These are phyloP conservation scores for Trichopus zeylanicus DNA, from an alignment of 116 monocot species.

Conservation along the genomic window DNA sequence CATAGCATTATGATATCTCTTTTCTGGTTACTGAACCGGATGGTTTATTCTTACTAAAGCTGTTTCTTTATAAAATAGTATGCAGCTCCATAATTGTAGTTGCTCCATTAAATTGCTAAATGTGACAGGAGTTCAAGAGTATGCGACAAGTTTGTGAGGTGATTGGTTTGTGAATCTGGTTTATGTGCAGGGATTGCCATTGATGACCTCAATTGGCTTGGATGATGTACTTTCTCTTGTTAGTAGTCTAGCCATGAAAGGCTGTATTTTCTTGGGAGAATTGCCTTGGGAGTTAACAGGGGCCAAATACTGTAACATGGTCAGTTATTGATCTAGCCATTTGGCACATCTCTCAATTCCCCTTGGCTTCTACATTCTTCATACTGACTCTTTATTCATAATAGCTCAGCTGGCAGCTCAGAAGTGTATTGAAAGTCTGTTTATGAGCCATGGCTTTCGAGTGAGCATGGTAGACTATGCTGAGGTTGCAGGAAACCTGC, in stretches of 20 bases:
- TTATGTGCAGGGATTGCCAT: slow-evolving; percentile 63
- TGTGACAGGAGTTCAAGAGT: background rate
- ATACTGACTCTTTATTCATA: background rate
- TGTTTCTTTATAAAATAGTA: too few relatives aligned
- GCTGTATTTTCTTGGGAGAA: slow-evolving; percentile 69
- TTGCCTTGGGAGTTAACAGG: slow-evolving; percentile 34
- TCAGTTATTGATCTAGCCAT: background rate
- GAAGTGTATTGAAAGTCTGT: slow-evolving; percentile 38
- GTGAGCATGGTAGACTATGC: slow-evolving; percentile 33
- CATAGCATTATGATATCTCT: background rate
- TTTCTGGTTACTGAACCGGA: background rate
- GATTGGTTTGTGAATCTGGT: background rate
- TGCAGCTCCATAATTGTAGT: background rate
- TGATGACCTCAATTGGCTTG: slow-evolving; percentile 30
- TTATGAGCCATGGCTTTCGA: slow-evolving; percentile 61
- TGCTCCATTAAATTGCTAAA: background rate
- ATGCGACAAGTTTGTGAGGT: background rate
- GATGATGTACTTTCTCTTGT: slow-evolving; percentile 45
- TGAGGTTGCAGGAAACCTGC: slow-evolving; percentile 39
- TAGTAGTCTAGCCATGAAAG: slow-evolving; percentile 78
- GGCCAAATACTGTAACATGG: slow-evolving; percentile 22
- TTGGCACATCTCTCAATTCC: background rate
- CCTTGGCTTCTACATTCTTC: background rate
- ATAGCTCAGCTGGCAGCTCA: slow-evolving; percentile 20
- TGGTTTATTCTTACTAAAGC: background rate